Conservation (phyloP, 2,329 filamentous ascomycete genomes). For the Aphanocladium album region DNA sequence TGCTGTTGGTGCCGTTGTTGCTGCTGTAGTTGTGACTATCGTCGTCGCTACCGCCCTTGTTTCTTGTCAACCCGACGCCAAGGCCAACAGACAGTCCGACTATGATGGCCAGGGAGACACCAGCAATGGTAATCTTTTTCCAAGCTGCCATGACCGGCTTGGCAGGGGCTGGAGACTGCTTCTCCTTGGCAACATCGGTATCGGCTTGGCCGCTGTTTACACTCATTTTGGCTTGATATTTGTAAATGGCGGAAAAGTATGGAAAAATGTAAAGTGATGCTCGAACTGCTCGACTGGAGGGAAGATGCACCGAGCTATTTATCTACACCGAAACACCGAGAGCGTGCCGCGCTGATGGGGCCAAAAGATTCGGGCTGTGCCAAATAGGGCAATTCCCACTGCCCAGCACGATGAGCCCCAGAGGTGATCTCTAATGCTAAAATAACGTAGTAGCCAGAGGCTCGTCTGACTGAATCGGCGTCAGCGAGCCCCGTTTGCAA, state of each 20-base stretch:
- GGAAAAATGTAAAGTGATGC: too few species aligned
- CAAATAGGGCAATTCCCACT: neutral
- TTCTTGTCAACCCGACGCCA: constrained; percentile 47
- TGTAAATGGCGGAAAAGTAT: neutral
- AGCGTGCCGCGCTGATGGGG: neutral
- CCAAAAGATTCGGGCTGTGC: neutral
- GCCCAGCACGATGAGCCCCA: neutral
- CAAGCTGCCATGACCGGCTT: constrained; percentile 22
- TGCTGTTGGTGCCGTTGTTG: constrained; percentile 8
- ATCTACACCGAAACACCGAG: neutral
- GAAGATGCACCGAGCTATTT: neutral
- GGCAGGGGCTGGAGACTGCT: neutral
- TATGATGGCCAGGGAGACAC: constrained; percentile 22
- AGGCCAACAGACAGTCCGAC: constrained; percentile 50
- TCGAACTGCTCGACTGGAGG: too few species aligned
- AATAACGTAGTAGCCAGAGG: neutral
- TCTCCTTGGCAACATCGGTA: neutral
- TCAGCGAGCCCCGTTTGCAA: neutral
- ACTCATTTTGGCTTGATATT: neutral
- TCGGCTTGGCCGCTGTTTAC: neutral
- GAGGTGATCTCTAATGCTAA: neutral
- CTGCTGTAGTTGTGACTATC: constrained; percentile 13
- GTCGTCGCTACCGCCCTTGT: constrained; percentile 19
- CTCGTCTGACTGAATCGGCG: neutral
- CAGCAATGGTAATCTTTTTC: constrained; percentile 26